Evolutionary conservation across 495 filamentous ascomycete genomes (phyloP).

Genomic region (Neurospora sp.): DNA sequence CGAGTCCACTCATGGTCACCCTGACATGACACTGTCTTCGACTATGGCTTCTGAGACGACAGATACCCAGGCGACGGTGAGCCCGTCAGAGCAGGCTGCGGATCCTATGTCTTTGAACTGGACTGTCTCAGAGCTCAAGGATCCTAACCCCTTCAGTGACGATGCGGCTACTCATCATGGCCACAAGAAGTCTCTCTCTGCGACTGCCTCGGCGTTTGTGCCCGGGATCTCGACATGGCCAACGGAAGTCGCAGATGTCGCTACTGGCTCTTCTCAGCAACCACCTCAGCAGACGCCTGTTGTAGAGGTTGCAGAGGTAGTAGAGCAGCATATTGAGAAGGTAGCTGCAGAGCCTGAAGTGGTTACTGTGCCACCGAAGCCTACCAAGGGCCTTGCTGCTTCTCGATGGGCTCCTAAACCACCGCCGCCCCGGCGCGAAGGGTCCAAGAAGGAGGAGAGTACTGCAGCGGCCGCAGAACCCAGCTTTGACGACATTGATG

Average conservation of each 20-base stretch:
- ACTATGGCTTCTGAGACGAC: conserved; percentile 35
- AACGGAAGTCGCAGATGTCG: conserved; percentile 30
- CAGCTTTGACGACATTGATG: conserved; percentile 73
- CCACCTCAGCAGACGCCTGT: conserved; percentile 19
- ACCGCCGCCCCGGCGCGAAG: conserved; percentile 1
- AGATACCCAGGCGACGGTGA: conserved; percentile 37
- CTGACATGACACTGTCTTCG: conserved; percentile 35
- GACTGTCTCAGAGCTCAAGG: conserved; percentile 37
- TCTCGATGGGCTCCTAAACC: conserved; percentile 20
- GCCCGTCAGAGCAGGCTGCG: conserved; percentile 33
- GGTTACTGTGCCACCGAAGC: conserved; percentile 1
- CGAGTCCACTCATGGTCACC: conserved; percentile 30
- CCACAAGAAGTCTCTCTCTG: conserved; percentile 52
- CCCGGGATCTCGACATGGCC: conserved; percentile 42
- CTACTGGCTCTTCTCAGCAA: conserved; percentile 24
- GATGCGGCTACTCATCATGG: conserved; percentile 31
- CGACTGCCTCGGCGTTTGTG: conserved; percentile 57
- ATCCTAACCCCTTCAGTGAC: conserved; percentile 29
- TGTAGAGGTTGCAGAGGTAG: conserved; percentile 2
- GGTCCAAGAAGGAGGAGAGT: not conserved
- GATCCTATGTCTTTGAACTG: conserved; percentile 28
- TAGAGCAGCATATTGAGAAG: conserved; percentile 8
- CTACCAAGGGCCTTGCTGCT: conserved; percentile 21
- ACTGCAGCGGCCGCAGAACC: conserved; percentile 26
- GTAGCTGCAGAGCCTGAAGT: not conserved